Evolutionary conservation across 2,329 filamentous ascomycete genomes (phyloP).

Genomic region (Aspergillus ibericus): DNA sequence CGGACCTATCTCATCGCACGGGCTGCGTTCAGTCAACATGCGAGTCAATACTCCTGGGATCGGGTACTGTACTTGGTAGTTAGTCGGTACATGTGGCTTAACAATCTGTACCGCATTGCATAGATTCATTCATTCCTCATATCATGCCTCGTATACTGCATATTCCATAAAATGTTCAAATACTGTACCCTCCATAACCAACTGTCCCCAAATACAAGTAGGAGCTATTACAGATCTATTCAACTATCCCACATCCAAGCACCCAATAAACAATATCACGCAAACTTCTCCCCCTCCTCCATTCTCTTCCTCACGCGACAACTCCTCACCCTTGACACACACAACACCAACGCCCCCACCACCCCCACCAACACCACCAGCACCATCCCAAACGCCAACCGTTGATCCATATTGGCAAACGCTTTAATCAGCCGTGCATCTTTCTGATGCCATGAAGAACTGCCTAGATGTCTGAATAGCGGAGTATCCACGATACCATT

Average conservation of each 20-base stretch:
- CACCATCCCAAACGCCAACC: conserved; percentile 5
- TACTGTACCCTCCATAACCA: too few relatives aligned
- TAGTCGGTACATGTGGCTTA: conserved; percentile 47
- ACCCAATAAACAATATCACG: not conserved
- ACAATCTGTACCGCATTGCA: conserved; percentile 22
- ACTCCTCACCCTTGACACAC: not conserved
- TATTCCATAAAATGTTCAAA: too few relatives aligned
- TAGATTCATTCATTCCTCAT: not conserved
- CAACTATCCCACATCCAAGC: too few relatives aligned
- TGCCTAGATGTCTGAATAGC: conserved; percentile 45
- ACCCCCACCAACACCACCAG: not conserved
- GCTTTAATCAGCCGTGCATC: conserved; percentile 35
- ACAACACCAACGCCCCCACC: not conserved
- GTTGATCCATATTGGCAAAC: conserved; percentile 8
- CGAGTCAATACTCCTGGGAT: conserved; percentile 46
- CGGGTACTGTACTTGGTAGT: conserved; percentile 42
- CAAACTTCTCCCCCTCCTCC: not conserved
- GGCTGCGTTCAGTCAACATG: conserved; percentile 40
- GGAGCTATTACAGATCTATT: too few relatives aligned
- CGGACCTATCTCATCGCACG: conserved; percentile 37
- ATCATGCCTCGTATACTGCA: too few relatives aligned
- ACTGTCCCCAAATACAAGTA: too few relatives aligned
- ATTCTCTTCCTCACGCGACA: not conserved
- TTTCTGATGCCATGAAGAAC: conserved; percentile 46
- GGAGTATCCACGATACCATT: conserved; percentile 44